phyloP scores from a whole-genome alignment of 768 basidiomycete species.

The Boletus rufocinnamomeus region DNA sequence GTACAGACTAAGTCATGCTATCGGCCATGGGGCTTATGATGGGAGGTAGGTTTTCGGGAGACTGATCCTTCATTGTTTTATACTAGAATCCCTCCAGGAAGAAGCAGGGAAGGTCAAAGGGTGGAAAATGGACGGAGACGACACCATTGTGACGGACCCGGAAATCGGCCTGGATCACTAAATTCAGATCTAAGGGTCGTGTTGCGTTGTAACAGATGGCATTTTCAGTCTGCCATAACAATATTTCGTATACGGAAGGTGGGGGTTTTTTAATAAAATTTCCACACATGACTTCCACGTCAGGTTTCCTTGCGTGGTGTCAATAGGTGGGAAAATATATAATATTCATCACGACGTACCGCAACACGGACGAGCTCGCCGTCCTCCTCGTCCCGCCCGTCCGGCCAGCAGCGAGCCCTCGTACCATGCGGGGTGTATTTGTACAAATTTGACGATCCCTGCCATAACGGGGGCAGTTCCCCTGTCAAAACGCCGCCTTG shows the following conservation, averaged over 20 bases:
- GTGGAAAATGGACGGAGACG: slow-evolving; percentile 42
- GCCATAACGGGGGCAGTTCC: slow-evolving; percentile 20
- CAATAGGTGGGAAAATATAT: slow-evolving; percentile 23
- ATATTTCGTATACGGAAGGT: slow-evolving; percentile 44
- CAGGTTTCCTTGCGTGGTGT: slow-evolving; percentile 26
- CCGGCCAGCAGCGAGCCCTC: background rate
- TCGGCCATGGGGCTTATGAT: slow-evolving; percentile 50
- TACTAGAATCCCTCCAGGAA: slow-evolving; percentile 38
- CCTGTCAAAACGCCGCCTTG: slow-evolving; percentile 25
- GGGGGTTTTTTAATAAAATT: slow-evolving; percentile 47
- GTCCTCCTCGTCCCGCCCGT: background rate
- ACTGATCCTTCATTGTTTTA: slow-evolving; percentile 52
- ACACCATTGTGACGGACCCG: slow-evolving; percentile 44
- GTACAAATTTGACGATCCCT: slow-evolving; percentile 30
- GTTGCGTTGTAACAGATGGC: slow-evolving; percentile 50
- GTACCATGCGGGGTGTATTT: background rate
- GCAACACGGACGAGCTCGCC: background rate
- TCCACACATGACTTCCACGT: slow-evolving; percentile 34
- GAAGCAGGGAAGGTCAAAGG: slow-evolving; percentile 37
- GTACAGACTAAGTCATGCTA: slow-evolving; percentile 56
- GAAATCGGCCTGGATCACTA: slow-evolving; percentile 53
- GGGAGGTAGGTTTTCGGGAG: slow-evolving; percentile 40
- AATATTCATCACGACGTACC: slow-evolving; percentile 15
- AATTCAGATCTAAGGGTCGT: slow-evolving; percentile 76
- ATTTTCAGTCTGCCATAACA: slow-evolving; percentile 42